Evolutionary conservation across 129 eudicot genomes (phyloP), one percentile per base, ranked within the genome.

Genomic region (Glebionis coronaria): DNA sequence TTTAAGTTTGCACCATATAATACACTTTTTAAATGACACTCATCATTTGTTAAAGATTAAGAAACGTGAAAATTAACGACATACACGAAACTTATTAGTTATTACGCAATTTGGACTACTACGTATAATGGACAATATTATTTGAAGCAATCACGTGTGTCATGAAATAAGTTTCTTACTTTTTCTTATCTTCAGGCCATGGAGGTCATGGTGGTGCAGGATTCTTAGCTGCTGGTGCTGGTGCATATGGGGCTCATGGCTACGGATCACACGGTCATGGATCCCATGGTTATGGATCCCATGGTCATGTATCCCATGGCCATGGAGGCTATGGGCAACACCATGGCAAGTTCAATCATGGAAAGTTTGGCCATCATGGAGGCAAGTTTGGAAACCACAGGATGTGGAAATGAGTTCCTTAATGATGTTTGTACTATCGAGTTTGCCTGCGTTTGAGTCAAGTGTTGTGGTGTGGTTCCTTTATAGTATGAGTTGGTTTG

Each of bases 291-390:
- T 50, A 71, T 29, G 76, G 80, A 4, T 51, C 74, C 31, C 45
- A 68, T 42, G 70, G 74, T 12, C 45, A 68, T 49, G 73, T 66
- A 18, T 56, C 65, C 27, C 73, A 74, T 66, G 79, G 79, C 25
- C 61, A 75, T 52, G n/a, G 80, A 11, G 75, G 80, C 38, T 76
- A 76, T 69, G 80, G 80, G 42, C n/a, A n/a, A n/a, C n/a, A n/a
- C n/a, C 59, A 75, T 44, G 80, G 80, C 27, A 75, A 75, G 80
- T 75, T 60, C 56, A 75, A 75, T 74, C 80, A 75, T 19, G 74
- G 74, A 12, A 61, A 61, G n/a, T 61, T 61, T 69, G 78, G 78
- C 53, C 56, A 74, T 18, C 61, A 56, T 65, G 78, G 73, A 56
- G 73, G 78, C 15, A 76, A 76, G 51, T 29, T 50, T 14, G 75